Evolutionary conservation across 495 filamentous ascomycete species (phyloP), one percentile per base, ranked within the genome.

Genomic region (Pyrenopolyporus hunteri): DNA sequence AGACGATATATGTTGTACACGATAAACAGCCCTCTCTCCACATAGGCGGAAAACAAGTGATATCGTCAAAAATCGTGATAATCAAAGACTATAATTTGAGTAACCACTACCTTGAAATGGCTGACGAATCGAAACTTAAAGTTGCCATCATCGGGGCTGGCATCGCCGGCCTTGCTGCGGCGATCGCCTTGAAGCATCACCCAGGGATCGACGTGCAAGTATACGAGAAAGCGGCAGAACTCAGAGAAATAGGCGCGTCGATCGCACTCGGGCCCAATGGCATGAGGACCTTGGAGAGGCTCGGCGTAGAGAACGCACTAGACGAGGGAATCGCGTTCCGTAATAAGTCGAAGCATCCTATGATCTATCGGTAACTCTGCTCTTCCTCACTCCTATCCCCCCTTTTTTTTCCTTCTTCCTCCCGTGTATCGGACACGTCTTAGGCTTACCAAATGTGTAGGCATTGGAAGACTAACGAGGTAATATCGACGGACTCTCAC

Each of bases 231-330:
- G 75, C 80, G 6, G 48, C 70, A 0, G 71, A 79, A 57, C 71
- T 81, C 5, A 57, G 62, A 26, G 79, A 82, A 46, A 81, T 82
- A 32, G 78, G 78, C 6, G 80, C 77, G 0, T 78, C 76, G 22
- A 80, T 82, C 54, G 78, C 80, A 6, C 68, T 83, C 6, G 78
- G 79, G 37, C 78, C 78, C 14, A 82, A 82, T 74, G 80, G 79
- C 10, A 73, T 83, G 69, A 71, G 78, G 35, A 78, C 80, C 2
- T 62, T 82, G 32, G 73, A 81, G 31, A 75, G 70, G 39, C 72
- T 80, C 9, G 79, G 78, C 4, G 73, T 80, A 1, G 17, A 71
- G 13, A 73, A 76, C 45, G 74, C 72, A 1, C 68, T 81, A 14
- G 64, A 64, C 1, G 76, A 78, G 29, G 71, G 76, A 68, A 71